Percentiles rank a stretch among this genome's conserved stretches.
phyloP scores from a whole-genome alignment of 306 rosid species.

The Cercis canadensis region DNA sequence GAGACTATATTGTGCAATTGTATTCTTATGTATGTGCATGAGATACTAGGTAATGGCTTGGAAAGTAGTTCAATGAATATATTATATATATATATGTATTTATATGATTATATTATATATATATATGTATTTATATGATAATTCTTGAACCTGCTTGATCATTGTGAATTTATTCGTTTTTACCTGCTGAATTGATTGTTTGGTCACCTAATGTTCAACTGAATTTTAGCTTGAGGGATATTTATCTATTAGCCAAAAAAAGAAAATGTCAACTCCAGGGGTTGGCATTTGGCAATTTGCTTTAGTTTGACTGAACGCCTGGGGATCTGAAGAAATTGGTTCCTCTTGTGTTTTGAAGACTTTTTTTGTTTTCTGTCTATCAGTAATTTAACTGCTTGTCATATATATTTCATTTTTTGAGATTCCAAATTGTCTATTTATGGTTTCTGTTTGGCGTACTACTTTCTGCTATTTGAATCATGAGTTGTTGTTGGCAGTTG shows the following conservation, averaged over 20 bases:
- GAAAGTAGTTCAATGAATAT: not conserved
- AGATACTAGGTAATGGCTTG: not conserved
- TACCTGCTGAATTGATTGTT: slow-evolving; percentile 18
- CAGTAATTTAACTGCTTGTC: slow-evolving; percentile 2
- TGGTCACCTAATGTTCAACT: slow-evolving; percentile 4
- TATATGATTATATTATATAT: not conserved
- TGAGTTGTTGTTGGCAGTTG: slow-evolving; percentile 66
- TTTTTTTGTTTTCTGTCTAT: not conserved
- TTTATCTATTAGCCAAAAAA: no score
- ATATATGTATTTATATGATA: slow-evolving; percentile 4
- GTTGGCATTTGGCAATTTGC: not conserved
- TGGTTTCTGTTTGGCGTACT: not conserved
- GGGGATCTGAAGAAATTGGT: not conserved
- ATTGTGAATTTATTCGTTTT: slow-evolving; percentile 12
- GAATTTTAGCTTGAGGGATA: not conserved
- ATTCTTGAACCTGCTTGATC: slow-evolving; percentile 16
- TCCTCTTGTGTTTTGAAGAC: slow-evolving; percentile 11
- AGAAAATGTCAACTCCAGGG: no score
- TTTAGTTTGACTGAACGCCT: slow-evolving; percentile 1
- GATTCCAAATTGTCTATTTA: not conserved
- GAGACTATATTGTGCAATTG: no score
- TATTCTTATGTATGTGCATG: not conserved
- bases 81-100: not conserved
- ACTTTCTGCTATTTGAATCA: slow-evolving; percentile 29
- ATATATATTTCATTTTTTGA: not conserved